A percentile compares a stretch with the other conserved stretches of the same genome.
Evolutionary conservation across 2,329 filamentous ascomycete species (phyloP).

Genomic region (Pyricularia sp.): DNA sequence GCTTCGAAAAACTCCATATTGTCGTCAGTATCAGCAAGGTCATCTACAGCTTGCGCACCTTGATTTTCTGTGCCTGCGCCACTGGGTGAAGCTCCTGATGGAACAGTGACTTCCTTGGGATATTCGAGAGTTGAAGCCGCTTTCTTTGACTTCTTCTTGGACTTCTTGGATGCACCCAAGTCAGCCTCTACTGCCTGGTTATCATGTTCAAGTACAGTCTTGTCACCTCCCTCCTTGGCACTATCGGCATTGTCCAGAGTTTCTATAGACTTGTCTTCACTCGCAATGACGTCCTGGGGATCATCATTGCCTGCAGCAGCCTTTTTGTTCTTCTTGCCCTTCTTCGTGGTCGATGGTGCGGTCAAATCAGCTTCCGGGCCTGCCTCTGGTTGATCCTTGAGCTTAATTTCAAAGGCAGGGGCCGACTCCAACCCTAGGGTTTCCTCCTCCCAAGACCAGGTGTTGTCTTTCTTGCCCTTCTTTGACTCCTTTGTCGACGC

Average conservation of each 20-base stretch:
- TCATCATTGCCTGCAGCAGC: conserved; percentile 1
- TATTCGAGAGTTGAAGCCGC: background rate
- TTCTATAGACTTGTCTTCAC: background rate
- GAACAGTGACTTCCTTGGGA: background rate
- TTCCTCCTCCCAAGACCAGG: background rate
- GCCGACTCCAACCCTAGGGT: background rate
- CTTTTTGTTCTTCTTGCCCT: conserved; percentile 16
- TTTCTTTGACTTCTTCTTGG: conserved; percentile 21
- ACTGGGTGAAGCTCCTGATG: background rate
- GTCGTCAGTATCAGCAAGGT: background rate
- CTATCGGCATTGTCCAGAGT: background rate
- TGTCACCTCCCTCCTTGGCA: background rate
- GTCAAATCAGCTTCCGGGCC: background rate
- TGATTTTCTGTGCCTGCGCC: background rate
- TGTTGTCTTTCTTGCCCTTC: background rate
- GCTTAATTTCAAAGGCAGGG: background rate
- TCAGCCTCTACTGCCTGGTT: conserved; percentile 17
- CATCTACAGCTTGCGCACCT: background rate
- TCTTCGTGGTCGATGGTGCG: conserved; percentile 18
- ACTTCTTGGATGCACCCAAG: conserved; percentile 19
- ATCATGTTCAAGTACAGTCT: background rate
- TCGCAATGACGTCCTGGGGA: background rate
- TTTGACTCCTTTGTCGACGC: background rate
- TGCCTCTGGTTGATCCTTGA: background rate
- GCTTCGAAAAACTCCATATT: conserved; percentile 13